Evolutionary conservation across 257 asterid genomes (phyloP).

Genomic region (Solanum rostratum): DNA sequence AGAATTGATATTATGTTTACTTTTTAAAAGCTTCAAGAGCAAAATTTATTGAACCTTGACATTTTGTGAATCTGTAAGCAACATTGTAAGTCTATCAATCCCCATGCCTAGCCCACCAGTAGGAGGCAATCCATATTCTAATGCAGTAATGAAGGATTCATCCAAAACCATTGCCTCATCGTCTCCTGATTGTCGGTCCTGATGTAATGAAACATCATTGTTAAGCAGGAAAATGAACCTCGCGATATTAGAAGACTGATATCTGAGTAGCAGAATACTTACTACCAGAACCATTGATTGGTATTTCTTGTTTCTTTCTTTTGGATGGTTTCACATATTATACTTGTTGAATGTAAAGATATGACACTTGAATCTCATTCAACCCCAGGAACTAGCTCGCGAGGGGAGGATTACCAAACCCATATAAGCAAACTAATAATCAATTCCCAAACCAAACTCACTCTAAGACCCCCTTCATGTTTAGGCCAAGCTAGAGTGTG

Average conservation of each 20-base stretch:
- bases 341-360: no score
- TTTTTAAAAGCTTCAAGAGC: background rate
- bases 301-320: no score
- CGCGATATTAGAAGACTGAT: background rate
- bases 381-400: no score
- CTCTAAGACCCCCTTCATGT: no score
- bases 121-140: slow-evolving; percentile 1
- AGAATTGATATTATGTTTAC: background rate
- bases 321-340: no score
- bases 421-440: no score
- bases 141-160: background rate
- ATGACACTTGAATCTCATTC: no score
- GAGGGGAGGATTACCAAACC: no score
- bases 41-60: background rate
- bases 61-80: slow-evolving; percentile 3
- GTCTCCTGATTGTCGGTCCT: slow-evolving; percentile 5
- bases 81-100: slow-evolving; percentile 1
- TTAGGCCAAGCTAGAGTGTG: no score
- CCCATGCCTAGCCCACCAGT: slow-evolving; percentile 3
- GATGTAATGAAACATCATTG: background rate
- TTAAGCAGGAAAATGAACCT: background rate
- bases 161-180: background rate
- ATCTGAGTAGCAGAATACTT: no score
- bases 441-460: no score
- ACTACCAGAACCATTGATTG: no score